phyloP scores from a whole-genome alignment of 225 moss, liverwort and hornwort species.

The Antitrichia curtipendula region DNA sequence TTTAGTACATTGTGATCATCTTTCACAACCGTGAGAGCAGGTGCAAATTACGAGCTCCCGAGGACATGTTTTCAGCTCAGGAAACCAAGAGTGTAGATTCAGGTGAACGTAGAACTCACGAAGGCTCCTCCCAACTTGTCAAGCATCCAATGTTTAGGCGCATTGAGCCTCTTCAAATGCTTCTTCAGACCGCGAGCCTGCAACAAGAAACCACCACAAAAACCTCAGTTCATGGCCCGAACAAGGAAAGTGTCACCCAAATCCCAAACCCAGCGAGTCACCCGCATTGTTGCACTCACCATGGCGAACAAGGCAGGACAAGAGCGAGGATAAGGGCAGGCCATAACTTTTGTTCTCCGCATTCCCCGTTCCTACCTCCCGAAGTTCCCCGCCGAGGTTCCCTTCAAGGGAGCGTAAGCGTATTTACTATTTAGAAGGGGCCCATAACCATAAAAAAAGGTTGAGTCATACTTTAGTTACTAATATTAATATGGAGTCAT shows the following conservation, averaged over 20 bases:
- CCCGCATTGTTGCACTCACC: neutral
- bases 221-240: neutral
- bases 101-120: conserved; percentile 12
- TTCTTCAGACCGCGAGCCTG: conserved; percentile 71
- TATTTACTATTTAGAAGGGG: too few relatives aligned
- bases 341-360: too few relatives aligned
- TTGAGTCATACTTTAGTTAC: too few relatives aligned
- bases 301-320: neutral
- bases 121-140: conserved; percentile 71
- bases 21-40: neutral
- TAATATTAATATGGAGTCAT: too few relatives aligned
- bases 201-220: neutral
- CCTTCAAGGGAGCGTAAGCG: too few relatives aligned
- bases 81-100: neutral
- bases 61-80: neutral
- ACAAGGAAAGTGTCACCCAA: neutral
- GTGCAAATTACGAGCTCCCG: neutral
- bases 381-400: too few relatives aligned
- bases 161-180: conserved; percentile 74
- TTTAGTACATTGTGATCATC: neutral
- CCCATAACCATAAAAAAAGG: too few relatives aligned
- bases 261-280: neutral
- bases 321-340: neutral
- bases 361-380: too few relatives aligned
- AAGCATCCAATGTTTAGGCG: conserved; percentile 75